Evolutionary conservation across 75 land plant species (phyloP), one percentile per base, ranked within the genome.

Genomic region (Sequoiadendron giganteum): DNA sequence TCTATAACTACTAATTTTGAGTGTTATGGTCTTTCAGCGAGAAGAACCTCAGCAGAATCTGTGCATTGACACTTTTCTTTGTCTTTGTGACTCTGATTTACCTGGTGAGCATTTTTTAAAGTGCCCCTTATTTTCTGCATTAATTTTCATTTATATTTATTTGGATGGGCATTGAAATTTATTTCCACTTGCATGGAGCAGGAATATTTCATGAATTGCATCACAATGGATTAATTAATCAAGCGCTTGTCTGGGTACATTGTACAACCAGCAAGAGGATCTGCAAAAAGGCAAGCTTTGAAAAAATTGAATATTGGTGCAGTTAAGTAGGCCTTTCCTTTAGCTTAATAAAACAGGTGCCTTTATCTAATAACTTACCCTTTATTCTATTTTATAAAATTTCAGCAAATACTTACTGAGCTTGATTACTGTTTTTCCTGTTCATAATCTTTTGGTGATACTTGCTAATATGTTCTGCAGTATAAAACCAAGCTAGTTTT

Each of bases 1-100:
- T 39, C 85, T 48, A 14, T 83, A 25, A 30, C 52, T 28, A 14
- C 10, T 83, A 43, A 42, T 38, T 25, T 43, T 11, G n/a, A 39
- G 85, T 47, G 13, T 42, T 25, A 42, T 83, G 85, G 47, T 42
- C 14, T 47, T 83, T 83, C 85, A 83, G 85, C 32, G 16, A 43
- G 85, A 83, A 47, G 85, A 83, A 47, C 85, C 85, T 43, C 85
- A 83, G 85, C 85, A 83, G 21, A 83, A 40, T 48, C 32, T 42
- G 40, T 83, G 85, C 32, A 32, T 48, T 5, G 85, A 83, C 54
- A 48, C 85, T 48, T 83, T 83, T 83, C 38, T 73, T 30, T 73
- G 38, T 73, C 38, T 73, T 32, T 73, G 38, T 73, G 77, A 34
- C 38, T 73, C 77, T 73, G 38, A 73, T 73, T 73, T 32, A 34